These are phyloP conservation scores for Teunomyces gatunensis DNA, from an alignment of 805 yeast genomes.

Conservation along the genomic window DNA sequence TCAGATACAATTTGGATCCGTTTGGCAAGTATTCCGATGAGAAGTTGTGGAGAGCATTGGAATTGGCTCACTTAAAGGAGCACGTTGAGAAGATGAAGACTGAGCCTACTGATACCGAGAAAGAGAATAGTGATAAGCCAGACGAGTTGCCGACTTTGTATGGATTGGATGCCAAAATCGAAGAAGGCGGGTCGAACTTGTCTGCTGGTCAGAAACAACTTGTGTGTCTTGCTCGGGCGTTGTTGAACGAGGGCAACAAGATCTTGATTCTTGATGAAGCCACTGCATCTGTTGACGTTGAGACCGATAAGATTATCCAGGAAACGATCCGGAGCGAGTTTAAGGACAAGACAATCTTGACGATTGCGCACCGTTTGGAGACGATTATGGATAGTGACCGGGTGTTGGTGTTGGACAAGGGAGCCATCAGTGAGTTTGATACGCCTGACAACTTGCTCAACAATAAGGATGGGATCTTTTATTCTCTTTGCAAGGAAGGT, in stretches of 20 bases:
- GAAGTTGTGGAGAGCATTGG: constrained; percentile 41
- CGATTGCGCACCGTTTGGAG: constrained; percentile 82
- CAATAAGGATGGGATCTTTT: constrained; percentile 46
- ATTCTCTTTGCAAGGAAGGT: constrained; percentile 49
- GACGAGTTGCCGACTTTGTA: constrained; percentile 29
- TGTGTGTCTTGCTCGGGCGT: constrained; percentile 79
- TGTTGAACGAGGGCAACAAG: constrained; percentile 54
- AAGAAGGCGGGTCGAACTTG: constrained; percentile 47
- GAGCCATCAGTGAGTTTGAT: constrained; percentile 76
- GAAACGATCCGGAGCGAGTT: constrained; percentile 75
- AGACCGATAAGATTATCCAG: constrained; percentile 75
- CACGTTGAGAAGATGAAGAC: constrained; percentile 41
- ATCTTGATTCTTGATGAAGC: constrained; percentile 80
- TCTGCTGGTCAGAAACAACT: constrained; percentile 55
- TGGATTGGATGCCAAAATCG: constrained; percentile 41
- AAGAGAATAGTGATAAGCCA: constrained; percentile 13
- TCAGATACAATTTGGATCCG: constrained; percentile 43
- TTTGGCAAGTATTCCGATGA: constrained; percentile 33
- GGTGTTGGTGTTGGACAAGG: constrained; percentile 71
- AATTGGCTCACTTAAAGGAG: constrained; percentile 41
- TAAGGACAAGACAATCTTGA: constrained; percentile 71
- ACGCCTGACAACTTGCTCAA: constrained; percentile 53
- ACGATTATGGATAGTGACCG: constrained; percentile 82
- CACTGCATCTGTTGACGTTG: constrained; percentile 86
- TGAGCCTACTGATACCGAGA: constrained; percentile 24